A percentile compares a stretch with the other conserved stretches of the same genome.
phyloP scores from a whole-genome alignment of 768 basidiomycete genomes.

The Tricholoma terreum region DNA sequence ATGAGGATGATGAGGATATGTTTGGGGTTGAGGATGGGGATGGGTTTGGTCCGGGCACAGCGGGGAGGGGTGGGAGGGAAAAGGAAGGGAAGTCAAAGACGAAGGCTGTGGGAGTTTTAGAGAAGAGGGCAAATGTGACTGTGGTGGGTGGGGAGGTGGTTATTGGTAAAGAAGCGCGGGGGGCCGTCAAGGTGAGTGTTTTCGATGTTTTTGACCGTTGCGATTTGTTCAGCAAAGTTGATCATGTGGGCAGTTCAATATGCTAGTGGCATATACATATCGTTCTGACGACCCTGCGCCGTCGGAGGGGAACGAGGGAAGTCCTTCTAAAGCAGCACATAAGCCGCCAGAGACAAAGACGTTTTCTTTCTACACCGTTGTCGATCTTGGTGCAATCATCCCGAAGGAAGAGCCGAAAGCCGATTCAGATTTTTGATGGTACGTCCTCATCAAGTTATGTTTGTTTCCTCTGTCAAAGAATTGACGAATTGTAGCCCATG shows the following conservation, averaged over 20 bases:
- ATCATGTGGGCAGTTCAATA: conserved; percentile 68
- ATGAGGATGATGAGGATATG: conserved; percentile 95
- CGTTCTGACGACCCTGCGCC: conserved; percentile 81
- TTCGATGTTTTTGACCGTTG: not conserved
- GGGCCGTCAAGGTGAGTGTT: conserved; percentile 69
- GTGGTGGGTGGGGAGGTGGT: conserved; percentile 87
- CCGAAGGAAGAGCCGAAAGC: conserved; percentile 50
- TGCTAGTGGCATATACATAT: conserved; percentile 94
- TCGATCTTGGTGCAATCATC: conserved; percentile 73
- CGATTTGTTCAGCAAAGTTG: not conserved
- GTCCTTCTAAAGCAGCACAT: conserved; percentile 37
- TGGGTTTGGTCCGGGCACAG: conserved; percentile 33
- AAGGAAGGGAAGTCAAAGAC: conserved; percentile 45
- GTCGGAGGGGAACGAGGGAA: conserved; percentile 54
- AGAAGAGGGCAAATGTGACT: conserved; percentile 87
- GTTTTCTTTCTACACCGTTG: conserved; percentile 85
- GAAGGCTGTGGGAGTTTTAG: conserved; percentile 77
- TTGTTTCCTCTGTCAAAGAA: too few relatives aligned
- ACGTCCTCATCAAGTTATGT: not conserved
- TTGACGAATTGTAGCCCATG: too few relatives aligned
- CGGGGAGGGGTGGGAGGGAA: conserved; percentile 36
- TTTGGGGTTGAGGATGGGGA: conserved; percentile 71
- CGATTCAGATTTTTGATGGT: conserved; percentile 22
- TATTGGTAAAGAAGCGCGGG: conserved; percentile 74
- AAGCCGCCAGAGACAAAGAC: conserved; percentile 75